These are phyloP conservation scores for Fusarium newnesense DNA, from an alignment of 2,329 filamentous ascomycete species.

Conservation along the genomic window DNA sequence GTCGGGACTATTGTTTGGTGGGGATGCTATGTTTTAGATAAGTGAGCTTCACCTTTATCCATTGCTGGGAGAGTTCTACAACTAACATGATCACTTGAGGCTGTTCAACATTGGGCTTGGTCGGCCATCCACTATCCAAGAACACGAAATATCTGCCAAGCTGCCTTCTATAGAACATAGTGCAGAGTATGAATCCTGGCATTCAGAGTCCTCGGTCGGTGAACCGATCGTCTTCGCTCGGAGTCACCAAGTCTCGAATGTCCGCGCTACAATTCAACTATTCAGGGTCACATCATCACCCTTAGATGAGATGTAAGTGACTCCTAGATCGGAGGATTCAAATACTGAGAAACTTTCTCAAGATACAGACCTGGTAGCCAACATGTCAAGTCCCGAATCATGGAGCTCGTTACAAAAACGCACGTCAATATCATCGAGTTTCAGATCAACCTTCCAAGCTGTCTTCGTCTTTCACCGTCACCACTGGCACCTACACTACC, in stretches of 20 bases:
- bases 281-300: background rate
- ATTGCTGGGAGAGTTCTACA: no score
- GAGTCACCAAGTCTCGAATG: background rate
- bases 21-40: background rate
- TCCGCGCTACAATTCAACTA: background rate
- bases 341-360: background rate
- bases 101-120: background rate
- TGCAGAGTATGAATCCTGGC: background rate
- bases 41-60: background rate
- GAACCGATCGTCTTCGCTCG: background rate
- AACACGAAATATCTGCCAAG: background rate
- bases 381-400: background rate
- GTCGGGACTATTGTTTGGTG: background rate
- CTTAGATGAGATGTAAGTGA: background rate
- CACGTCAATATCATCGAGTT: background rate
- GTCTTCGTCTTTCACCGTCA: background rate
- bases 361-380: background rate
- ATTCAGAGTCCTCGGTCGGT: rapidly evolving
- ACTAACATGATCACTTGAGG: background rate
- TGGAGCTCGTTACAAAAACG: background rate
- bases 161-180: background rate
- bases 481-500: background rate
- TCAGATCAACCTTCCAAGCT: background rate
- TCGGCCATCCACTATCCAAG: background rate
- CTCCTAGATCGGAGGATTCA: no score